These are phyloP conservation scores for Xanthoconium stramineum DNA, from an alignment of 768 basidiomycete species.

Conservation along the genomic window DNA sequence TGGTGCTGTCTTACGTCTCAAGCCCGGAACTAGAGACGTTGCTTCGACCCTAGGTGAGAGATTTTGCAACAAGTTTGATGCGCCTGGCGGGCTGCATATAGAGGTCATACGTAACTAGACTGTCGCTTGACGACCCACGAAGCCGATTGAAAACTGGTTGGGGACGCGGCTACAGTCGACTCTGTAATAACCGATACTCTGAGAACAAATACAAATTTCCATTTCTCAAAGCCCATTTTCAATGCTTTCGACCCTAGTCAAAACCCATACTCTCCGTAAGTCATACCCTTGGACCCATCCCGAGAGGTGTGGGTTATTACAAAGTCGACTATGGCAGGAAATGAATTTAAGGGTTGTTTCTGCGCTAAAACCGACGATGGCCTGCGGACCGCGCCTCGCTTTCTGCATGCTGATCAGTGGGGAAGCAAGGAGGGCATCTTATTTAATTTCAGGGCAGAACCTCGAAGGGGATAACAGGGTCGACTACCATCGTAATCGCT, in stretches of 20 bases:
- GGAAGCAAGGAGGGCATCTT: background rate
- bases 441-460: slow-evolving; percentile 2
- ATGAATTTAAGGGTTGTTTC: background rate
- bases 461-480: background rate
- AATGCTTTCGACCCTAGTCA: too few relatives aligned
- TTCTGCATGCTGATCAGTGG: background rate
- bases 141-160: background rate
- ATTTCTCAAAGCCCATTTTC: too few relatives aligned
- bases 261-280: too few relatives aligned
- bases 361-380: background rate
- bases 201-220: too few relatives aligned
- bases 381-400: background rate
- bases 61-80: background rate
- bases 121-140: background rate
- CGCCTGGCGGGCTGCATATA: background rate
- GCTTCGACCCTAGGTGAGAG: background rate
- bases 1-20: background rate
- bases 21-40: background rate
- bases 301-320: too few relatives aligned
- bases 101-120: background rate
- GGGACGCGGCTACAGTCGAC: background rate
- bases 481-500: slow-evolving; percentile 7
- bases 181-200: too few relatives aligned
- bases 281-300: too few relatives aligned
- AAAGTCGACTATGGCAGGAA: too few relatives aligned